These are phyloP conservation scores for Tylopilus sp. DNA, from an alignment of 768 basidiomycete species.

Conservation along the genomic window DNA sequence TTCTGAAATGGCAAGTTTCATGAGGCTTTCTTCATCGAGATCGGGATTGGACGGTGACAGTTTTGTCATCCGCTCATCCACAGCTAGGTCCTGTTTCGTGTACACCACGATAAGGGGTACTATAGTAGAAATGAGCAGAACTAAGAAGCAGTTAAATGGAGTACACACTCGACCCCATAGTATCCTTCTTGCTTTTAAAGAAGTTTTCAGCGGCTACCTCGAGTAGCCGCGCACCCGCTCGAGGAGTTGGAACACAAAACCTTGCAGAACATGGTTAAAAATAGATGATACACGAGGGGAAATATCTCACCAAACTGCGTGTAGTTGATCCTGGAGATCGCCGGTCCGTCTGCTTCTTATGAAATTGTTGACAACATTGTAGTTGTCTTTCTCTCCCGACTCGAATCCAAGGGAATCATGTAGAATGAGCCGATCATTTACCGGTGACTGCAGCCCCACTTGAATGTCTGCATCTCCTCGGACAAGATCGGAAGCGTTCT, in stretches of 20 bases:
- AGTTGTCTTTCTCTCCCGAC: not conserved
- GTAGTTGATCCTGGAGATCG: not conserved
- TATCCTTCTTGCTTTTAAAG: not conserved
- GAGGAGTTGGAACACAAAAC: not conserved
- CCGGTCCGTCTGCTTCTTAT: not conserved
- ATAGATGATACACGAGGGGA: not conserved
- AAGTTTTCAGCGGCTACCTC: conserved; percentile 1
- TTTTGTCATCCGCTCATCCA: not conserved
- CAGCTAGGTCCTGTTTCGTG: not conserved
- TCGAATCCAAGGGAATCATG: conserved; percentile 6
- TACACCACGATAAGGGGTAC: conserved; percentile 3
- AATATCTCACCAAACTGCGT: not conserved
- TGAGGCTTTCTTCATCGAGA: no score
- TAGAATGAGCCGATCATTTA: not conserved
- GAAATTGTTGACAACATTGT: not conserved
- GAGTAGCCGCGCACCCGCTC: not conserved
- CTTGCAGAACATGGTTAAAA: not conserved
- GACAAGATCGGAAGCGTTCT: not conserved
- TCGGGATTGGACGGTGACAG: no score
- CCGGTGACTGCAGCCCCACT: not conserved
- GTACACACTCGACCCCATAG: not conserved
- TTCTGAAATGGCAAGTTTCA: no score
- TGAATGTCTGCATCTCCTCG: not conserved
- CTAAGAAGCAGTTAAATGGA: not conserved
- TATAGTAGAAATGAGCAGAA: not conserved